Evolutionary conservation across 768 basidiomycete species (phyloP).

Genomic region (Pleurotus salmoneostramineus): DNA sequence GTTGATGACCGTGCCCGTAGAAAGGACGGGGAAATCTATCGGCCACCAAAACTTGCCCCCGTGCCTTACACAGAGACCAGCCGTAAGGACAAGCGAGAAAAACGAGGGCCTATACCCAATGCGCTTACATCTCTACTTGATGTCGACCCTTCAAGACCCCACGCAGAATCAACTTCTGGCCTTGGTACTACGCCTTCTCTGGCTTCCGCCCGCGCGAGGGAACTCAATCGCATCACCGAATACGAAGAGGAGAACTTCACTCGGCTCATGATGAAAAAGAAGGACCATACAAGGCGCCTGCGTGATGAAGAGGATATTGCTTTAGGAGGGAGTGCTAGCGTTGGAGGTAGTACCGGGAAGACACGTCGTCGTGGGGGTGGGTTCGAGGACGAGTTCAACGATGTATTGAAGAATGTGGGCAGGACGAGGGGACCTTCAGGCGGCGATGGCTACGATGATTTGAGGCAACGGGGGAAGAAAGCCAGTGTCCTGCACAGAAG

Average conservation of each 20-base stretch:
- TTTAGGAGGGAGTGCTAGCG: constrained; percentile 64
- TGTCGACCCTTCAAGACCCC: constrained; percentile 63
- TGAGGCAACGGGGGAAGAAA: constrained; percentile 67
- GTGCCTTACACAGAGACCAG: constrained; percentile 66
- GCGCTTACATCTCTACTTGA: constrained; percentile 61
- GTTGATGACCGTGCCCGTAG: constrained; percentile 15
- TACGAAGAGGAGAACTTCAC: constrained; percentile 97
- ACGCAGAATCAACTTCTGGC: constrained; percentile 69
- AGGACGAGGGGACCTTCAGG: constrained; percentile 35
- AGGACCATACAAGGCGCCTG: constrained; percentile 64
- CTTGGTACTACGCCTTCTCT: constrained; percentile 56
- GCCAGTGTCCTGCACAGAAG: constrained; percentile 57
- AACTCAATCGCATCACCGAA: constrained; percentile 75
- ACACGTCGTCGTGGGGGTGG: constrained; percentile 63
- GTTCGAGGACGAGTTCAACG: constrained; percentile 81
- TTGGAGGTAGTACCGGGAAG: constrained; percentile 38
- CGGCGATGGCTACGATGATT: constrained; percentile 80
- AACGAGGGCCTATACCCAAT: constrained; percentile 54
- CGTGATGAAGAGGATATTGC: constrained; percentile 88
- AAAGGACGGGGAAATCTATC: constrained; percentile 57
- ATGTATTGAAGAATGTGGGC: constrained; percentile 64
- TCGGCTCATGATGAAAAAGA: constrained; percentile 86
- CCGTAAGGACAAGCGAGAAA: constrained; percentile 44
- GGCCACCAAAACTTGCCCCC: constrained; percentile 84
- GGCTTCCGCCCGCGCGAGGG: constrained; percentile 65